These are phyloP conservation scores for Lycium barbarum DNA, from an alignment of 257 asterid species.

Conservation along the genomic window DNA sequence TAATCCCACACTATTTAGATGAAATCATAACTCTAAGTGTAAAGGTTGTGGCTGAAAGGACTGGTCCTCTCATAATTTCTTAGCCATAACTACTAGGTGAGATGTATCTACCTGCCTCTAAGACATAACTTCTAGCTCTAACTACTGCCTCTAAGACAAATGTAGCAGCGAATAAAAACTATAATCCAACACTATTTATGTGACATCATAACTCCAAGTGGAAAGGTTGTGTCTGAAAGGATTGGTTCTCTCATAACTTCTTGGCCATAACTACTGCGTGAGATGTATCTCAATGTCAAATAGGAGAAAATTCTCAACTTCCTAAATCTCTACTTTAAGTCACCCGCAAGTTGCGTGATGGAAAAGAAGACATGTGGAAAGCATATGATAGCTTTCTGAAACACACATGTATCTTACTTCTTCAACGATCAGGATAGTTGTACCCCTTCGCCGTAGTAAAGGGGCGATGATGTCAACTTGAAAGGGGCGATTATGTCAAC, in stretches of 20 bases:
- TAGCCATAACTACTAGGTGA: not conserved
- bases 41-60: not conserved
- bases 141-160: not conserved
- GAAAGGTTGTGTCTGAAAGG: not conserved
- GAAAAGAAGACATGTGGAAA: conserved; percentile 14
- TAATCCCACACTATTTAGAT: not conserved
- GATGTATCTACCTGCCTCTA: conserved; percentile 10
- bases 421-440: not conserved
- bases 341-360: not conserved
- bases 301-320: not conserved
- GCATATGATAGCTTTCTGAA: not conserved
- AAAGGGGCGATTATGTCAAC: not conserved
- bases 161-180: not conserved
- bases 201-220: not conserved
- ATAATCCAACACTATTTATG: not conserved
- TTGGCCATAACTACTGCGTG: not conserved
- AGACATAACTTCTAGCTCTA: not conserved
- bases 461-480: too few relatives aligned
- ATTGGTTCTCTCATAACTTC: not conserved
- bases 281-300: not conserved
- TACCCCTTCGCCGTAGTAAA: not conserved
- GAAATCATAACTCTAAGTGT: not conserved
- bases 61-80: not conserved
- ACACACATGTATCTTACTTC: not conserved
- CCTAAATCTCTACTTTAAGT: not conserved